phyloP scores from a whole-genome alignment of 2,329 filamentous ascomycete genomes.

The Alternaria postmessia region DNA sequence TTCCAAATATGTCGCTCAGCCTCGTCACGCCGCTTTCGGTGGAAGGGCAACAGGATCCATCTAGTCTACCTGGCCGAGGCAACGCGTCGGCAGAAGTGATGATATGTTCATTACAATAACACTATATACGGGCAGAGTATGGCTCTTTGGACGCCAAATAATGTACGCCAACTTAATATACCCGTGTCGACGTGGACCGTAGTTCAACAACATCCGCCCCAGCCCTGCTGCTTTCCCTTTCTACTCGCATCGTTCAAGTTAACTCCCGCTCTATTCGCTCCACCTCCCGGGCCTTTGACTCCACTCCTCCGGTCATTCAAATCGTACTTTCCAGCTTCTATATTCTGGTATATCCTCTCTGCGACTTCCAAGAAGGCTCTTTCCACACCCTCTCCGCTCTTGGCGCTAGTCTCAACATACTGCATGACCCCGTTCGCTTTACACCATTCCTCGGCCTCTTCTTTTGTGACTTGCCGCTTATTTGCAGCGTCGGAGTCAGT shows the following conservation, averaged over 20 bases:
- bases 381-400: constrained; percentile 94
- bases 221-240: constrained; percentile 44
- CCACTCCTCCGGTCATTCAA: constrained; percentile 91
- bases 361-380: constrained; percentile 91
- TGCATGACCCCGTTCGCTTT: constrained; percentile 82
- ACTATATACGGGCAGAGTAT: neutral
- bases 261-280: constrained; percentile 52
- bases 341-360: constrained; percentile 95
- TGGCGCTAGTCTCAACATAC: constrained; percentile 96
- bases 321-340: constrained; percentile 93
- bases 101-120: constrained; percentile 6
- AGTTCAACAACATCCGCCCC: constrained; percentile 44
- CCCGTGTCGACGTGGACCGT: neutral
- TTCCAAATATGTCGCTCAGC: neutral
- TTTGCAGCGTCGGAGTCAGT: constrained; percentile 57
- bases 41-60: neutral
- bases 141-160: neutral
- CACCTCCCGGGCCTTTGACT: constrained; percentile 74
- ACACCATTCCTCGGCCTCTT: constrained; percentile 93
- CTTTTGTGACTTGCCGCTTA: constrained; percentile 78
- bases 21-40: neutral
- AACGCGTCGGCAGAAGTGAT: neutral
- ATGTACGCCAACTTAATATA: neutral
- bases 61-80: neutral
- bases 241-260: constrained; percentile 53